These are phyloP conservation scores for Prinsepia uniflora DNA, from an alignment of 306 rosid genomes.

Conservation along the genomic window DNA sequence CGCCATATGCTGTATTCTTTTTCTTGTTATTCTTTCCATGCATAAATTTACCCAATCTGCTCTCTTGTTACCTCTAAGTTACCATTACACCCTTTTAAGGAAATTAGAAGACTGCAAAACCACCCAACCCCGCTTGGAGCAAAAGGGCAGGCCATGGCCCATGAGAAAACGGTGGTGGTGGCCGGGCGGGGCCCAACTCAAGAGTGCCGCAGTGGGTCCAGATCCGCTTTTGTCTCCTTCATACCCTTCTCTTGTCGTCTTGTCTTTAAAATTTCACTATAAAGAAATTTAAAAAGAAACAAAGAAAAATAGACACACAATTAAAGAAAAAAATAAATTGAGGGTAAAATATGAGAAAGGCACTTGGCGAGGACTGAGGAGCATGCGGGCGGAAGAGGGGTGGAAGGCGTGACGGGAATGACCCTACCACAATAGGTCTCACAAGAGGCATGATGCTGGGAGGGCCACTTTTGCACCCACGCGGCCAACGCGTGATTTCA, in stretches of 20 bases:
- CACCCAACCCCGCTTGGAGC: neutral
- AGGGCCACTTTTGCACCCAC: conserved; percentile 21
- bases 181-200: conserved; percentile 28
- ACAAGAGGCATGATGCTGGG: conserved; percentile 26
- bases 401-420: conserved; percentile 24
- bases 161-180: conserved; percentile 6
- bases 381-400: conserved; percentile 1
- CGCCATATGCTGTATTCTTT: neutral
- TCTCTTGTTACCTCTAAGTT: neutral
- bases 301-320: neutral
- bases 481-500: conserved; percentile 45
- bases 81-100: conserved; percentile 10
- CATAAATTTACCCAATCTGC: neutral
- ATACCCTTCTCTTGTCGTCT: conserved; percentile 36
- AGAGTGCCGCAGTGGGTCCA: conserved; percentile 39
- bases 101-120: neutral
- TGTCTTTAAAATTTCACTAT: neutral
- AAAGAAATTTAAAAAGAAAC: too few relatives aligned
- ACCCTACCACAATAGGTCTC: conserved; percentile 27
- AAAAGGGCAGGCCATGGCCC: neutral
- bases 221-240: conserved; percentile 41
- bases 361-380: conserved; percentile 18
- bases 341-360: neutral
- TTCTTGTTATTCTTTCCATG: neutral
- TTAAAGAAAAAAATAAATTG: neutral